A percentile compares a stretch with the other conserved stretches of the same genome.
Evolutionary conservation across 148 eudicot genomes (phyloP).

Genomic region (Diospyros kaki): DNA sequence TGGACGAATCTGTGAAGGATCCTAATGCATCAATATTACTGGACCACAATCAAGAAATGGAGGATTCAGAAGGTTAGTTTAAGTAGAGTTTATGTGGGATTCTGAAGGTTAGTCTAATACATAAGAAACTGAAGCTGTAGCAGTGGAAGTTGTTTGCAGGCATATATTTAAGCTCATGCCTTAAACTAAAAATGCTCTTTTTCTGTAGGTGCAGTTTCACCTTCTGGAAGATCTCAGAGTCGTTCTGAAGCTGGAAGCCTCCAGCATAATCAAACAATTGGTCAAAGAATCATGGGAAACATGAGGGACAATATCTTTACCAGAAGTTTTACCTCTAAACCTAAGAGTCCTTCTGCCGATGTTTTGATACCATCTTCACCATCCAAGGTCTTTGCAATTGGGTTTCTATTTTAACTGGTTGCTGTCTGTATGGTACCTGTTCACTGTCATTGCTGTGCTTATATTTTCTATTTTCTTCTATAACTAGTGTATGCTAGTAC

Average conservation of each 20-base stretch:
- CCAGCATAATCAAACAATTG: conserved; percentile 74
- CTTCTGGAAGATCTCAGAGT: conserved; percentile 55
- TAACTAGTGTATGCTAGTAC: background rate
- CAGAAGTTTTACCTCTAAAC: conserved; percentile 85
- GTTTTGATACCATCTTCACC: conserved; percentile 51
- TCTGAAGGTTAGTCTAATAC: background rate
- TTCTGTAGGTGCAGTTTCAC: conserved; percentile 65
- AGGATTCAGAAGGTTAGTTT: conserved; percentile 66
- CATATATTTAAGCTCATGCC: conserved; percentile 1
- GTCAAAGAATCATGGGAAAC: conserved; percentile 95
- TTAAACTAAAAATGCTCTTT: background rate
- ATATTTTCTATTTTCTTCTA: background rate
- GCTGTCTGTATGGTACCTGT: background rate
- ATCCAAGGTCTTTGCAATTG: conserved; percentile 48
- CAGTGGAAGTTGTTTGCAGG: conserved; percentile 7
- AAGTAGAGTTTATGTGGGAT: background rate
- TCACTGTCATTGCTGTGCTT: background rate
- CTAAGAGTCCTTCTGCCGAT: conserved; percentile 60
- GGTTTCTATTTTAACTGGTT: conserved; percentile 1
- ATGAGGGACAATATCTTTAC: conserved; percentile 76
- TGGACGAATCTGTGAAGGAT: conserved; percentile 22
- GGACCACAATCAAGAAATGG: conserved; percentile 36
- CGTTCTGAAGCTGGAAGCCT: conserved; percentile 45
- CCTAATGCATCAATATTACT: conserved; percentile 11
- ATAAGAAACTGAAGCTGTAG: conserved; percentile 1